These are phyloP conservation scores for Lichenothelia convexa DNA, from an alignment of 495 filamentous ascomycete species.

Conservation along the genomic window DNA sequence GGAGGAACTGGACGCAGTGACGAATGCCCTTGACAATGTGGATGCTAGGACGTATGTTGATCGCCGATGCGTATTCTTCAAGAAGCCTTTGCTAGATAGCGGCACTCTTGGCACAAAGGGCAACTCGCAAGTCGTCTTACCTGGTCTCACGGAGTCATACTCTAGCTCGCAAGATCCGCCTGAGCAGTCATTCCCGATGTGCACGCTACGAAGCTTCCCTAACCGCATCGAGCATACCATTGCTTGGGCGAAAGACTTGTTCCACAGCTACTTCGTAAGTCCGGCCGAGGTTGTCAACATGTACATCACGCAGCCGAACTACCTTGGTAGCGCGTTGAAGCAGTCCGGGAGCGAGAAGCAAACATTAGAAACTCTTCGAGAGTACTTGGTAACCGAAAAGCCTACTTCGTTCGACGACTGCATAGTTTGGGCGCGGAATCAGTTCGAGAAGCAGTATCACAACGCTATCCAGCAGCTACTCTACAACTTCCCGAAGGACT, in stretches of 20 bases:
- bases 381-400: constrained; percentile 84
- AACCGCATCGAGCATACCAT: constrained; percentile 99
- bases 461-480: constrained; percentile 92
- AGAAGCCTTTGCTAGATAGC: constrained; percentile 87
- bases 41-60: constrained; percentile 96
- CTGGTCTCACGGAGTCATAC: constrained; percentile 85
- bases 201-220: constrained; percentile 91
- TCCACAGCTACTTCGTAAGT: constrained; percentile 84
- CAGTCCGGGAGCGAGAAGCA: constrained; percentile 93
- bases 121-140: constrained; percentile 90
- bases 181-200: constrained; percentile 98
- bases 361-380: constrained; percentile 74
- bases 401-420: constrained; percentile 90
- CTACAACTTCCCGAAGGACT: constrained; percentile 95
- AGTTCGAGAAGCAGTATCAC: constrained; percentile 95
- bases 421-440: constrained; percentile 75
- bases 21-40: constrained; percentile 95
- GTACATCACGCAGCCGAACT: constrained; percentile 82
- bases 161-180: constrained; percentile 97
- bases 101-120: constrained; percentile 97
- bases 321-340: constrained; percentile 74
- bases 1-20: constrained; percentile 75
- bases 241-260: constrained; percentile 90
- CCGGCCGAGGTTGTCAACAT: constrained; percentile 89
- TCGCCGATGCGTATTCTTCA: constrained; percentile 95